Conservation (phyloP, 2,329 filamentous ascomycete species). For the Phialophora verrucosa region DNA sequence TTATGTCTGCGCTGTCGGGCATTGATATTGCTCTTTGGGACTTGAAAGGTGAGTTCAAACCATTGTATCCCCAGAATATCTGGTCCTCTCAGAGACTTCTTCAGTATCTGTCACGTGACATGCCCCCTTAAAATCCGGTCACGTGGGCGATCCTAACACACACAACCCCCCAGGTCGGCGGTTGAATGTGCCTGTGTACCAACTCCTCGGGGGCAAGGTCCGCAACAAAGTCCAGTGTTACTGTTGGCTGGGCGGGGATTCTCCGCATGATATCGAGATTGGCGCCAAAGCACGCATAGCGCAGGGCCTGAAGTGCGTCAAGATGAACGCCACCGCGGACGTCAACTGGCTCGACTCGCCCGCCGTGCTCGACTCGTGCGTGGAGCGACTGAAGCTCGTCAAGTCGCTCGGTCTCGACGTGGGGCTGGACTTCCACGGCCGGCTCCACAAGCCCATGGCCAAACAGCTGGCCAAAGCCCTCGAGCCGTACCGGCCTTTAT, state of each 20-base stretch:
- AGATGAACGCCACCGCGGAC: slow-evolving; percentile 78
- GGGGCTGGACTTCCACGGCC: slow-evolving; percentile 78
- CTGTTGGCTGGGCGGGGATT: slow-evolving; percentile 75
- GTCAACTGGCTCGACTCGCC: slow-evolving; percentile 77
- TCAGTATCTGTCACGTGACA: not conserved
- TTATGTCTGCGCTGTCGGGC: slow-evolving; percentile 78
- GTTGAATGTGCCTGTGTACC: slow-evolving; percentile 71
- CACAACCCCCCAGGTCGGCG: slow-evolving; percentile 47
- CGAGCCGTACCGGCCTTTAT: slow-evolving; percentile 69
- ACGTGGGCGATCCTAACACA: not conserved
- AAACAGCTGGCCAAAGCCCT: slow-evolving; percentile 71
- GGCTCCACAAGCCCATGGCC: slow-evolving; percentile 75
- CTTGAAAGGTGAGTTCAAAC: slow-evolving; percentile 61
- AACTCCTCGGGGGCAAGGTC: slow-evolving; percentile 75
- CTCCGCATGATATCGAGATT: slow-evolving; percentile 68
- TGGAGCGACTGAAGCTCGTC: slow-evolving; percentile 71
- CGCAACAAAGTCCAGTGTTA: slow-evolving; percentile 72
- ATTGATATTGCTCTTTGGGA: slow-evolving; percentile 84
- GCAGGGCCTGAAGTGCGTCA: slow-evolving; percentile 55
- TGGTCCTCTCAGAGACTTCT: not conserved
- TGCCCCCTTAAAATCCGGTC: not conserved
- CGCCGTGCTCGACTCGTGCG: slow-evolving; percentile 63
- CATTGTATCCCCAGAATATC: no score
- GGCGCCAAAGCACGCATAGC: slow-evolving; percentile 58
- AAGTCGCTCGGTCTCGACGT: slow-evolving; percentile 73